Evolutionary conservation across 352 stramenopile species (phyloP), one percentile per base, ranked within the genome.

Genomic region (Phytophthora pisi): DNA sequence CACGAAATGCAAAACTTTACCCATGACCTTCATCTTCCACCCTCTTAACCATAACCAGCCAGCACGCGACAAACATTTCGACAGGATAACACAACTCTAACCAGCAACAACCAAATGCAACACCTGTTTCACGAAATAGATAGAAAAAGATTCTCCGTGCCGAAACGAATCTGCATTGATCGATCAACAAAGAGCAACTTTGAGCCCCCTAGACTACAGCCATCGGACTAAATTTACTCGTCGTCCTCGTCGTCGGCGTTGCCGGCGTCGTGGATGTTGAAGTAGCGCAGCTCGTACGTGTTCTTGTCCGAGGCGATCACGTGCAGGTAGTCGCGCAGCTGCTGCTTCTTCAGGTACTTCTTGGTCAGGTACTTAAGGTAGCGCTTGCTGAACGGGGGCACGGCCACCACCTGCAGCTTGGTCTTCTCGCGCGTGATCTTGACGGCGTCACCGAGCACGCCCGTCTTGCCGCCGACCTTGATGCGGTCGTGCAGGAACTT

Each of bases 311-410:
- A 95, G 43, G 98, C 97, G 86, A 99, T 98, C 36, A 99, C 98
- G 82, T 98, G 97, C 53, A 99, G 82, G 86, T 99, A 99, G 92
- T 99, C 98, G 78, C 97, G 96, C 58, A 99, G 86, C 82, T 99
- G 96, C 79, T 99, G 97, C 92, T 99, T 99, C 94, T 99, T 99
- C 73, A 99, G 86, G 95, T 99, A 99, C 90, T 99, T 99, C 96
- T 99, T 99, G 64, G 97, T 98, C 24, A 99, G 78, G 88, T 99
- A 99, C 90, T 99, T 99, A 65, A 97, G 86, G 83, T 97, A 97
- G 72, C 98, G 94, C 92, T 99, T 99, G 56, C 96, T 98, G 82
- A 99, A 99, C 34, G 93, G 90, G 20, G 98, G 83, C 31, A 98
- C 83, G 7, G 95, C 89, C 8, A 92, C 97, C 51, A 99, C 82